These are phyloP conservation scores for Misopates orontium DNA, from an alignment of 257 asterid species.

Conservation along the genomic window DNA sequence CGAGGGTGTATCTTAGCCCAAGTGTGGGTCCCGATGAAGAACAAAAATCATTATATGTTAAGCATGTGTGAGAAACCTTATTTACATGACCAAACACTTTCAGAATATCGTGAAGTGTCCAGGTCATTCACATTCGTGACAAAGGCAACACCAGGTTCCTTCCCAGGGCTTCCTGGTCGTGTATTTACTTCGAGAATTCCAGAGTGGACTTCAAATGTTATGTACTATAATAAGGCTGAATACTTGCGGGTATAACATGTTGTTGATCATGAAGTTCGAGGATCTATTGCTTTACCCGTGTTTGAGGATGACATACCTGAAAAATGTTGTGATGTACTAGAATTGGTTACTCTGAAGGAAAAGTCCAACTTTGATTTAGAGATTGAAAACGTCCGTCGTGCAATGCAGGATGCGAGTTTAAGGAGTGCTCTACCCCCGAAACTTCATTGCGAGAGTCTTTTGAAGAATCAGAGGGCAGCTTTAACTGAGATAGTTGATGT, in stretches of 20 bases:
- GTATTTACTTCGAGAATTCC: constrained; percentile 71
- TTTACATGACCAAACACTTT: constrained; percentile 69
- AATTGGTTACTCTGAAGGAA: constrained; percentile 66
- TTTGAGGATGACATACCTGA: constrained; percentile 57
- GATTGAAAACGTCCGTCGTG: constrained; percentile 60
- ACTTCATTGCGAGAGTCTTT: constrained; percentile 54
- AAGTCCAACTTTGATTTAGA: constrained; percentile 65
- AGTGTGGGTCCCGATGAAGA: constrained; percentile 75
- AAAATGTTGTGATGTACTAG: constrained; percentile 79
- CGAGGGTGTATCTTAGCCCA: constrained; percentile 84
- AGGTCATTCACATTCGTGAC: constrained; percentile 68
- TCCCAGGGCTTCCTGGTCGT: no score
- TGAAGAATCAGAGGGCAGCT: constrained; percentile 67
- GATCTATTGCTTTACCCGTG: constrained; percentile 85
- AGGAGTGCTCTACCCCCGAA: constrained; percentile 59
- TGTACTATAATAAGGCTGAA: constrained; percentile 70
- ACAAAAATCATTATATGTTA: constrained; percentile 54
- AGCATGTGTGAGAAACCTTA: constrained; percentile 87
- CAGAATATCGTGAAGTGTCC: constrained; percentile 89
- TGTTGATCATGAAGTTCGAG: constrained; percentile 67
- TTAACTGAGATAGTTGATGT: constrained; percentile 81
- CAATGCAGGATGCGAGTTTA: constrained; percentile 83
- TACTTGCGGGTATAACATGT: constrained; percentile 72
- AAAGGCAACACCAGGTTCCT: constrained; percentile 54
- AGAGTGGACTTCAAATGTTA: constrained; percentile 90